Evolutionary conservation across 164 flowering plant genomes (phyloP).

Genomic region (Umbellularia californica): DNA sequence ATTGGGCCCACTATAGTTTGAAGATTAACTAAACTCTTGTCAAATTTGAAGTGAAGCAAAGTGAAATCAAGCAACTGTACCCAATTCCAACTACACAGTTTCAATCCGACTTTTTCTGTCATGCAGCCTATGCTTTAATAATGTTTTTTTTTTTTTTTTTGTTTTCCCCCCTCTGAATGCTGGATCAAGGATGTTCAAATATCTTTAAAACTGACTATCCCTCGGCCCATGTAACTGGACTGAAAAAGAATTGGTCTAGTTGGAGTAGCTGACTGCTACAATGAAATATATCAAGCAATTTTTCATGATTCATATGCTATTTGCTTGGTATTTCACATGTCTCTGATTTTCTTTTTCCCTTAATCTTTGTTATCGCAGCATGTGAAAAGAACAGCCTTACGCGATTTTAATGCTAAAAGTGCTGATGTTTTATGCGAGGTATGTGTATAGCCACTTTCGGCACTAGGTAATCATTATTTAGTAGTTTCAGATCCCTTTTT

Average conservation of each 20-base stretch:
- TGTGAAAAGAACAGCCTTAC: slow-evolving; percentile 60
- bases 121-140: not conserved
- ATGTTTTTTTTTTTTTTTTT: too few relatives aligned
- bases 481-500: not conserved
- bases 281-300: not conserved
- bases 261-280: not conserved
- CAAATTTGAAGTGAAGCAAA: not conserved
- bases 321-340: not conserved
- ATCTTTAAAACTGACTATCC: not conserved
- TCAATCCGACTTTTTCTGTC: not conserved
- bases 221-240: not conserved
- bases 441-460: not conserved
- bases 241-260: not conserved
- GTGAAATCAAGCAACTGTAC: not conserved
- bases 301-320: not conserved
- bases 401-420: slow-evolving; percentile 61
- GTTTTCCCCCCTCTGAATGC: not conserved
- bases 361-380: slow-evolving; percentile 39
- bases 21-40: not conserved
- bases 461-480: not conserved
- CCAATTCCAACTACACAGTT: not conserved
- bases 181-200: not conserved
- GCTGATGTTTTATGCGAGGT: slow-evolving; percentile 97
- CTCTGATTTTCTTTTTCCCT: not conserved
- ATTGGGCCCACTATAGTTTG: too few relatives aligned